Evolutionary conservation across 441 rosid species (phyloP).

Genomic region (Gossypium aridum): DNA sequence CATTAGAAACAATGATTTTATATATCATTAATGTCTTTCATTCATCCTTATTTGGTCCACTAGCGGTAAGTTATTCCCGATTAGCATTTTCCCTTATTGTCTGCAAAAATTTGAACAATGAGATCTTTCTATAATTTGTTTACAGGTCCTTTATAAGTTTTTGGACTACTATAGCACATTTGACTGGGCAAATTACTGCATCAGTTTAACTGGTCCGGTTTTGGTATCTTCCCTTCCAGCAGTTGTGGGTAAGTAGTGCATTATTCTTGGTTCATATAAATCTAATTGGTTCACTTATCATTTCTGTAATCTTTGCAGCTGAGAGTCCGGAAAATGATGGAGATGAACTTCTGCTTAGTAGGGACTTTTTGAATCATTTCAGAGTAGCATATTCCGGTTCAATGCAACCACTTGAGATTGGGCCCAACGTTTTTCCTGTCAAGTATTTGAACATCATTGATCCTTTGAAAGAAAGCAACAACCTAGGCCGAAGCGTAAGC

Average conservation of each 20-base stretch:
- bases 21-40: conserved; percentile 67
- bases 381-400: conserved; percentile 41
- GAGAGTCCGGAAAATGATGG: conserved; percentile 32
- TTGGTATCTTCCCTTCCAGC: conserved; percentile 48
- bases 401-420: conserved; percentile 29
- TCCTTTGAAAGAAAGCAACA: conserved; percentile 80
- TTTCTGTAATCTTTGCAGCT: conserved; percentile 23
- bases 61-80: conserved; percentile 46
- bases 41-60: conserved; percentile 64
- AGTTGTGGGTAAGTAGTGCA: conserved; percentile 38
- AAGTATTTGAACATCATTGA: conserved; percentile 79
- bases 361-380: conserved; percentile 48
- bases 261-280: conserved; percentile 7
- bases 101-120: conserved; percentile 7
- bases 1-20: conserved; percentile 72
- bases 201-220: conserved; percentile 57
- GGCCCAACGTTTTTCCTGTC: conserved; percentile 35
- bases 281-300: conserved; percentile 4
- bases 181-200: conserved; percentile 72
- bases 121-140: conserved; percentile 16
- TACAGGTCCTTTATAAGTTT: conserved; percentile 72
- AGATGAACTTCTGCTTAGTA: conserved; percentile 44
- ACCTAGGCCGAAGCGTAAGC: conserved; percentile 89
- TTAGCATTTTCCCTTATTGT: conserved; percentile 13
- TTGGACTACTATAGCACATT: conserved; percentile 78